phyloP scores from a whole-genome alignment of 352 stramenopile species.

The Phytophthora multivora region DNA sequence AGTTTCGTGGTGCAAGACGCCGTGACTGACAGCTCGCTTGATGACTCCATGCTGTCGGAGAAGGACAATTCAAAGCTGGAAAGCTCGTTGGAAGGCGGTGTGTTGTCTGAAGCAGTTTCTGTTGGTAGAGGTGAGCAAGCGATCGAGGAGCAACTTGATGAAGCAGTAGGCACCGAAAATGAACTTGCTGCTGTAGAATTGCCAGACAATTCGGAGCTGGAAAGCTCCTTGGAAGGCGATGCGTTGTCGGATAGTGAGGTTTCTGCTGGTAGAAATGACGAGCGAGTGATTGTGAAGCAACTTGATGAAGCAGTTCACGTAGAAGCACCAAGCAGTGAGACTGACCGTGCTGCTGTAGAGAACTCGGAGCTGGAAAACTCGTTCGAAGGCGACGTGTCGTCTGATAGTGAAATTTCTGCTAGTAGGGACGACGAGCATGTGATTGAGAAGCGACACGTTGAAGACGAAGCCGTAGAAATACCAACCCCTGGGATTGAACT shows the following conservation, averaged over 20 bases:
- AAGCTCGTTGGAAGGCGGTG: slow-evolving; percentile 10
- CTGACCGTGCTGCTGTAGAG: background rate
- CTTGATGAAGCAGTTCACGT: background rate
- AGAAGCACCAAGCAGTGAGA: background rate
- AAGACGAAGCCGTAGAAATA: too few species aligned
- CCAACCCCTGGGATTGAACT: too few species aligned
- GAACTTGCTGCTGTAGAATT: too few species aligned
- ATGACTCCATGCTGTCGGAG: slow-evolving; percentile 17
- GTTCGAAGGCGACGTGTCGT: too few species aligned
- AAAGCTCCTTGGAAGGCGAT: too few species aligned
- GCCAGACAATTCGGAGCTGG: too few species aligned
- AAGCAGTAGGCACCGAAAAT: background rate
- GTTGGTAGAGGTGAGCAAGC: background rate
- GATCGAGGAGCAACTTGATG: background rate
- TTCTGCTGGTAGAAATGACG: background rate
- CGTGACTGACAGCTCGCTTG: slow-evolving; percentile 10
- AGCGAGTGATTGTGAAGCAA: background rate
- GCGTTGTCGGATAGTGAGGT: too few species aligned
- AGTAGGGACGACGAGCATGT: background rate
- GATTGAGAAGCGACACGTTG: background rate
- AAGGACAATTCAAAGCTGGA: slow-evolving; percentile 1
- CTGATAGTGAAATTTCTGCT: too few species aligned
- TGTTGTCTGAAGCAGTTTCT: slow-evolving; percentile 1
- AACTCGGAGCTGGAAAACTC: too few species aligned
- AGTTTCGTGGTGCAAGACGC: slow-evolving; percentile 4